phyloP scores from a whole-genome alignment of 2,329 filamentous ascomycete species.

The Hypoxylon sp. region DNA sequence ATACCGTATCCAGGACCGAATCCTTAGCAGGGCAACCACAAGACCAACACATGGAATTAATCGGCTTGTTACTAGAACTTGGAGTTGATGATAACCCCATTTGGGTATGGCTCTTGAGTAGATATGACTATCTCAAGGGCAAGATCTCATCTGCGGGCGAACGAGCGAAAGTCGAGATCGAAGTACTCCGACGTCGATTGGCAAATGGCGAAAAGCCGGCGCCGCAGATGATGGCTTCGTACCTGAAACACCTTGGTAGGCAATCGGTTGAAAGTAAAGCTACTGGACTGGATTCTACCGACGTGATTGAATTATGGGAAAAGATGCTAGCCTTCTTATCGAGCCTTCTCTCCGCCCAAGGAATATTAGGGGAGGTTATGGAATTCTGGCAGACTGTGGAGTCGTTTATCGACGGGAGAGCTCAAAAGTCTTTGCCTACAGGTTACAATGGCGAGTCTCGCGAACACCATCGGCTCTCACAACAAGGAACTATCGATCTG shows the following conservation, averaged over 20 bases:
- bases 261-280: constrained; percentile 74
- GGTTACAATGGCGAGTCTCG: constrained; percentile 87
- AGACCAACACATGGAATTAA: constrained; percentile 91
- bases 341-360: constrained; percentile 81
- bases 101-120: constrained; percentile 93
- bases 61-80: constrained; percentile 88
- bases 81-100: constrained; percentile 97
- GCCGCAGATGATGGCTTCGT: constrained; percentile 77
- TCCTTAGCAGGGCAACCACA: constrained; percentile 70
- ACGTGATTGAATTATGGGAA: constrained; percentile 93
- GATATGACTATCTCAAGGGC: constrained; percentile 89
- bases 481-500: constrained; percentile 78
- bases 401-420: constrained; percentile 88
- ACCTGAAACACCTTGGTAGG: constrained; percentile 80
- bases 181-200: constrained; percentile 86
- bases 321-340: constrained; percentile 82
- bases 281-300: constrained; percentile 79
- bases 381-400: constrained; percentile 96
- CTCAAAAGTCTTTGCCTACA: constrained; percentile 82
- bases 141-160: constrained; percentile 87
- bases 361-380: constrained; percentile 88
- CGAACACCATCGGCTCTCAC: constrained; percentile 83
- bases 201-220: constrained; percentile 80
- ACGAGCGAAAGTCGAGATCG: constrained; percentile 90
- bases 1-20: constrained; percentile 69